Percentiles rank a stretch among this genome's conserved stretches.
Evolutionary conservation across 2,329 filamentous ascomycete species (phyloP).

Genomic region (Fusarium chlamydosporum): DNA sequence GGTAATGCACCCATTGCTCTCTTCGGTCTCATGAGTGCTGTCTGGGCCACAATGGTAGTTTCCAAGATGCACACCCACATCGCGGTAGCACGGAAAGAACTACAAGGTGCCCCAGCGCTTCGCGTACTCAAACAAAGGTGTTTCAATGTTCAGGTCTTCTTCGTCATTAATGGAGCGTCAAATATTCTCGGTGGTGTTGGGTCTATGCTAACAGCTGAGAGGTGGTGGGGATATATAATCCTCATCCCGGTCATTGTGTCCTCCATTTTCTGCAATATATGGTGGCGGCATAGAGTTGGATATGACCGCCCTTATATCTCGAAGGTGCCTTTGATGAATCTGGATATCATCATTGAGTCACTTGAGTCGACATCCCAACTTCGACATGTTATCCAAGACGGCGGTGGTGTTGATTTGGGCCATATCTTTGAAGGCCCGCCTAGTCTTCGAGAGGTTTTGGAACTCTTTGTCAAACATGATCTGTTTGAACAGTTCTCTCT

Average conservation of each 20-base stretch:
- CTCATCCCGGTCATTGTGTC: conserved; percentile 65
- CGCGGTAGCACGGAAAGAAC: conserved; percentile 42
- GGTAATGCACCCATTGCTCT: conserved; percentile 66
- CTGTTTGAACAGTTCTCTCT: conserved; percentile 40
- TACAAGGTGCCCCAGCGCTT: conserved; percentile 48
- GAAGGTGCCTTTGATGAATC: not conserved
- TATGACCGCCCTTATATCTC: conserved; percentile 54
- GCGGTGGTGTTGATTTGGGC: conserved; percentile 4
- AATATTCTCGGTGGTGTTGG: conserved; percentile 64
- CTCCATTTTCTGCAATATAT: conserved; percentile 62
- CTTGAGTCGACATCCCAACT: conserved; percentile 36
- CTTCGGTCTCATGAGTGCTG: conserved; percentile 64
- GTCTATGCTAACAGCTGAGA: conserved; percentile 64
- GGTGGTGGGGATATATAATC: conserved; percentile 68
- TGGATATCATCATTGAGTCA: conserved; percentile 7
- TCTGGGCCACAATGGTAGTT: conserved; percentile 63
- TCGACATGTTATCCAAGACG: conserved; percentile 12
- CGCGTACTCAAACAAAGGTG: conserved; percentile 56
- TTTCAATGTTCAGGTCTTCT: conserved; percentile 59
- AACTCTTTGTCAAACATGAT: conserved; percentile 32
- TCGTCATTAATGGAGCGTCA: conserved; percentile 60
- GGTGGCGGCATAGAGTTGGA: conserved; percentile 63
- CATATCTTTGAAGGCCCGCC: conserved; percentile 9
- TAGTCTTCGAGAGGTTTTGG: conserved; percentile 14
- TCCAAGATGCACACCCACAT: conserved; percentile 58